These are phyloP conservation scores for Pseudocercospora crystallina DNA, from an alignment of 2,329 filamentous ascomycete genomes.

Conservation along the genomic window DNA sequence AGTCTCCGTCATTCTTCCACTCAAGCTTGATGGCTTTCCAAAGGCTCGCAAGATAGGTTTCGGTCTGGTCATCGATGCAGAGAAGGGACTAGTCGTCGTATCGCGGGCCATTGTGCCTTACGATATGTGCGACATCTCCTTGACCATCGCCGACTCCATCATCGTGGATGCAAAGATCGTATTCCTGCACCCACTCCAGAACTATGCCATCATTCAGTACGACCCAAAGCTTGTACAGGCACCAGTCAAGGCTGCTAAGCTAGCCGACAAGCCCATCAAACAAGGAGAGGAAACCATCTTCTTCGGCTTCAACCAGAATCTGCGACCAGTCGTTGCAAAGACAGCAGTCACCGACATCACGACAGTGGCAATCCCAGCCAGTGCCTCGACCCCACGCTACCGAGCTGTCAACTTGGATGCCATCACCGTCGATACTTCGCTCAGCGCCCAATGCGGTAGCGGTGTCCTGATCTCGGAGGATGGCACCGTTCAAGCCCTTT, in stretches of 20 bases:
- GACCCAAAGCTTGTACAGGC: conserved; percentile 91
- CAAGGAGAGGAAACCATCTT: conserved; percentile 95
- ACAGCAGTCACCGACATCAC: conserved; percentile 97
- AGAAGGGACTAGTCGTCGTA: conserved; percentile 91
- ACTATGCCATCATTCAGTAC: conserved; percentile 94
- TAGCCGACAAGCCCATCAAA: conserved; percentile 78
- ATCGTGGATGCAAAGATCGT: conserved; percentile 91
- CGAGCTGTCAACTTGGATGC: conserved; percentile 94
- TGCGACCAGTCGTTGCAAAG: conserved; percentile 87
- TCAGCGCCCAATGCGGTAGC: conserved; percentile 88
- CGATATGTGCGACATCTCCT: conserved; percentile 91
- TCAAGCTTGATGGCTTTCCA: conserved; percentile 97
- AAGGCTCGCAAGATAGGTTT: conserved; percentile 93
- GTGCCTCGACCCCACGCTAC: conserved; percentile 86
- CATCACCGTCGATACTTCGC: conserved; percentile 91
- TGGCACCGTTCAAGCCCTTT: conserved; percentile 89
- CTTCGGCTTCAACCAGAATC: conserved; percentile 96
- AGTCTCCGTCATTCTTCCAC: conserved; percentile 85
- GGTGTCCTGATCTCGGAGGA: conserved; percentile 88
- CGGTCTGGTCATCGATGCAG: conserved; percentile 94
- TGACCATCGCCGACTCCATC: conserved; percentile 95
- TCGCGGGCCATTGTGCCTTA: conserved; percentile 94
- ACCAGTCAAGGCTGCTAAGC: conserved; percentile 82
- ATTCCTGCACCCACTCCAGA: conserved; percentile 94
- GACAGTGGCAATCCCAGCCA: conserved; percentile 92